These are phyloP conservation scores for Lizonia empirigonia DNA, from an alignment of 2,329 filamentous ascomycete species.

Conservation along the genomic window DNA sequence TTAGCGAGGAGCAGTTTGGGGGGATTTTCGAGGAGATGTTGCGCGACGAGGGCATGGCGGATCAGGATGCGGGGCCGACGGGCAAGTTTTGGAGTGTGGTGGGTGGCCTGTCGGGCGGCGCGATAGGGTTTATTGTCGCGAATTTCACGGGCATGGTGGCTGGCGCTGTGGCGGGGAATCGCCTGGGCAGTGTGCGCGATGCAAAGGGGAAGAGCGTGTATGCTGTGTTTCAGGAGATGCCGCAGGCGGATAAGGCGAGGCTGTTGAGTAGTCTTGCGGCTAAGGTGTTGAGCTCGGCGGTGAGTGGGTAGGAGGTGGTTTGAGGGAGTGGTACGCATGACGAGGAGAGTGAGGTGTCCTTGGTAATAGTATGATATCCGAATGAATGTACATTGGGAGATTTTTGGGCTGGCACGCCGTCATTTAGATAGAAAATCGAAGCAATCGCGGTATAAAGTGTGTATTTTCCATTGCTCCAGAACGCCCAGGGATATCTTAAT, in stretches of 20 bases:
- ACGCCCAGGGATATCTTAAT: constrained; percentile 5
- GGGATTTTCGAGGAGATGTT: constrained; percentile 64
- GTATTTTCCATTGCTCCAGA: not conserved
- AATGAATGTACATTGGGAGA: no score
- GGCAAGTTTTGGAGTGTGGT: constrained; percentile 85
- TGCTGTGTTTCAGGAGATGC: constrained; percentile 85
- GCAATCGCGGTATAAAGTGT: no score
- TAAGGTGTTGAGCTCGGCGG: constrained; percentile 81
- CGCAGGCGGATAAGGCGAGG: constrained; percentile 78
- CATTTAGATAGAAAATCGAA: not conserved
- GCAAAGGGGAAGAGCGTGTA: constrained; percentile 95
- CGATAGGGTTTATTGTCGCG: constrained; percentile 91
- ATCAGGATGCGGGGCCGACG: constrained; percentile 65
- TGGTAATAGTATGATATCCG: constrained; percentile 8
- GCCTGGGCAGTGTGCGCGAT: constrained; percentile 88
- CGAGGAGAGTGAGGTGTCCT: not conserved
- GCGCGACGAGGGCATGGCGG: constrained; percentile 69
- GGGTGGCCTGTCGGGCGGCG: constrained; percentile 84
- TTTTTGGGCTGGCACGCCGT: no score
- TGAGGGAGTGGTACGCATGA: no score
- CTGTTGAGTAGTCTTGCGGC: constrained; percentile 83
- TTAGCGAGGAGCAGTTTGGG: constrained; percentile 83
- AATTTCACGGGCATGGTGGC: constrained; percentile 89
- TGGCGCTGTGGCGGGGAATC: constrained; percentile 89
- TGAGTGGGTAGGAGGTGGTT: constrained; percentile 10